Evolutionary conservation across 1,139 yeast genomes (phyloP), one percentile per base, ranked within the genome.

Genomic region (Pichia sp.): DNA sequence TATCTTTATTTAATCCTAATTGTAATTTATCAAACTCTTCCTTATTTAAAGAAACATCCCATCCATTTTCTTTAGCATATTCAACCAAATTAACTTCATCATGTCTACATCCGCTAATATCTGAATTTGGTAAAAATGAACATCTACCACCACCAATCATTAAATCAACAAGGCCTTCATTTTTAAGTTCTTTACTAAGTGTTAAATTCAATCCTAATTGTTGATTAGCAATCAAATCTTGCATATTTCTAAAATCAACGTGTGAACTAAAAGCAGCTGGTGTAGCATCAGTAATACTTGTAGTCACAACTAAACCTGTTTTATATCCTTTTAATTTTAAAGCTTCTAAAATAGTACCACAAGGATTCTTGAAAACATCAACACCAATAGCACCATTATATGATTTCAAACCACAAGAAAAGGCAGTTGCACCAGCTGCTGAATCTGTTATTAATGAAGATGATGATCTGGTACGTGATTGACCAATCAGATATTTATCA

Each of bases 361-460:
- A 80, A 7, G 95, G 91, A 21, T 56, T 55, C 38, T 69, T 66
- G 19, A 68, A 65, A 1, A 83, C 74, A 45, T 71, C 72, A 18
- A 87, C 93, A 14, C 85, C 89, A 56, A 86, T 81, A 13, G 91
- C 95, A 7, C 88, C 89, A 58, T 87, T 87, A 62, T 84, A 85
- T 11, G 88, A 66, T 64, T 87, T 87, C 52, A 76, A 54, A 7
- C 78, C 89, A 58, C 95, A 82, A 1, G 93, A 69, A 56, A 84
- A 87, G 0, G 95, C 95, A 11, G 95, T 86, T 19, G 95, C 96
- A 15, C 95, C 96, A 3, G 96, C 96, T 10, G 96, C 96, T 23
- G 93, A 82, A 60, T 87, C 96, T 0, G 96, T 87, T 47, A 87
- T 73, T 50, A 82, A 66, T 1, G 91, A 81, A 45, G 71, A 68